Conservation (phyloP, 2,329 filamentous ascomycete species). For the Xylariaceae sp. region DNA sequence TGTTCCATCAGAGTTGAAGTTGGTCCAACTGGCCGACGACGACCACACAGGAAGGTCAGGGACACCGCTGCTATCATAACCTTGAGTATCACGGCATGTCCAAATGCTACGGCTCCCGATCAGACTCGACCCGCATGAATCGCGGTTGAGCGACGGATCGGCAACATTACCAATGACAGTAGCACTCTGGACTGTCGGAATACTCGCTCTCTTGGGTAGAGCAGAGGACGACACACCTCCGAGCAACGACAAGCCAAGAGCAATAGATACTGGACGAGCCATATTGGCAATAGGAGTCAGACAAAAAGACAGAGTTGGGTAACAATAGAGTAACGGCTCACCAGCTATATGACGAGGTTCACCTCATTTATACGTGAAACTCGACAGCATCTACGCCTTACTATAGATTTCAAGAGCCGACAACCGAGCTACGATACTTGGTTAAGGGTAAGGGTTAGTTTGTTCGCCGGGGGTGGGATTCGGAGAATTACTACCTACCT, state of each 20-base stretch:
- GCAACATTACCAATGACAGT: conserved; percentile 26
- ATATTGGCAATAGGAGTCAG: conserved; percentile 7
- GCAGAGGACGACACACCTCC: conserved; percentile 3
- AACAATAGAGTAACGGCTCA: background rate
- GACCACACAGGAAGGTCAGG: conserved; percentile 19
- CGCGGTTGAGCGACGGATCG: conserved; percentile 20
- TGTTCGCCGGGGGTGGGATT: too few relatives aligned
- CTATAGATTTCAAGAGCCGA: too few relatives aligned
- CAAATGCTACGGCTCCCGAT: conserved; percentile 16
- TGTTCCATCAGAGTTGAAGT: conserved; percentile 13
- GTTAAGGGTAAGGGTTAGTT: too few relatives aligned
- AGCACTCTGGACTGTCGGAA: conserved; percentile 19
- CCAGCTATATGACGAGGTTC: too few relatives aligned
- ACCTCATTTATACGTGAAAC: too few relatives aligned
- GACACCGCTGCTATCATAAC: conserved; percentile 18
- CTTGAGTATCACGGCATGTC: conserved; percentile 20
- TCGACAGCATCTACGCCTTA: too few relatives aligned
- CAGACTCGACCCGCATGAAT: conserved; percentile 18
- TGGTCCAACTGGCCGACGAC: conserved; percentile 23
- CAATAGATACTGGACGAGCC: conserved; percentile 5
- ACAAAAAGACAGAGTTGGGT: conserved; percentile 1
- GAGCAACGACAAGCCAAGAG: conserved; percentile 7
- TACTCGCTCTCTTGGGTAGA: conserved; percentile 8
- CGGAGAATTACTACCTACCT: too few relatives aligned
- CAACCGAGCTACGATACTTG: too few relatives aligned